Base-by-base conservation (phyloP, 2,329 filamentous ascomycete genomes). In the Aspergillus thermomutatus region DNA sequence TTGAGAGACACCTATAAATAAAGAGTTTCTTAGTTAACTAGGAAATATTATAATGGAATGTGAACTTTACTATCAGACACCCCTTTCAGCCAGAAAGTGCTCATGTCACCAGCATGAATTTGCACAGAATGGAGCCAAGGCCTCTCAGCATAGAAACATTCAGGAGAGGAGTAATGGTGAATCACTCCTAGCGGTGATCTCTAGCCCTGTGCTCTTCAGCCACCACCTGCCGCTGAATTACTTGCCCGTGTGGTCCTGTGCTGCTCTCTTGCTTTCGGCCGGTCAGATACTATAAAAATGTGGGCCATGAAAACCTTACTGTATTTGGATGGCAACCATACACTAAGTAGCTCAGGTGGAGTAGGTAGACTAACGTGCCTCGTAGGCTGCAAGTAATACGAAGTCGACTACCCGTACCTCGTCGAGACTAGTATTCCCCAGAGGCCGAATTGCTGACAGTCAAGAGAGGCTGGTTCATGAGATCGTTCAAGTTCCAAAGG, bases 171-270 rank as follows among this genome's bases (percentile, higher is more conserved):
- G 21, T 43, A 59, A 62, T 53, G 61, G 62, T 65, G 65, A 70
- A n/a, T n/a, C n/a, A n/a, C n/a, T 67, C 67, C 65, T 70, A 66
- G 69, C 62, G 67, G 65, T 65, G 69, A 71, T 71, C 69, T 61
- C 54, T 52, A 61, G 60, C 46, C 53, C 58, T 55, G 50, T 63
- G 52, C 49, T 41, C 57, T 52, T 52, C 55, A 60, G 53, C 59
- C 59, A 58, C 55, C 49, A 57, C 34, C 50, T 53, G 43, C 50
- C 49, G 27, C 48, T 54, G 53, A 40, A 52, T 49, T 54, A 43
- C 52, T 53, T 54, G 53, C 31, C 52, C 49, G 55, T 46, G 23
- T 17, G n/a, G n/a, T n/a, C n/a, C n/a, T n/a, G n/a, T n/a, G n/a
- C n/a, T 40, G 23, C 11, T 14, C 9, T 26, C 21, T 46, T 1